A percentile compares a stretch with the other conserved stretches of the same genome.
Conservation (phyloP, 306 rosid genomes). For the Lathyrus aphaca region DNA sequence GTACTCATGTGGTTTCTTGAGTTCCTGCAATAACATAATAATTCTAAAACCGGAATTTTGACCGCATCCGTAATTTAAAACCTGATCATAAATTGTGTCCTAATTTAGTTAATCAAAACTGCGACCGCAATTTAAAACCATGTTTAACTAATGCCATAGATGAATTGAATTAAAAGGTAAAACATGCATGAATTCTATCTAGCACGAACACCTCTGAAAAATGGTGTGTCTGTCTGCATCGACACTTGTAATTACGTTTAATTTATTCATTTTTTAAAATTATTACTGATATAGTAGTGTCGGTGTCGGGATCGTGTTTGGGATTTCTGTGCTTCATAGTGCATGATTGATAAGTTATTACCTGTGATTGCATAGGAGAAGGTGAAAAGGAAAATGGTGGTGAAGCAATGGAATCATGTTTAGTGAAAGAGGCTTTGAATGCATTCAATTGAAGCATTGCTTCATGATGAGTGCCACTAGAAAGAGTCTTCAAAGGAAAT, state of each 20-base stretch:
- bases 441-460: slow-evolving; percentile 47
- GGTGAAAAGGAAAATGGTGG: slow-evolving; percentile 45
- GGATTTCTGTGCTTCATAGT: no score
- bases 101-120: no score
- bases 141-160: neutral
- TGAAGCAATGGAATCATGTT: slow-evolving; percentile 43
- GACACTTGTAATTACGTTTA: no score
- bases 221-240: no score
- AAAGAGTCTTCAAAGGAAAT: slow-evolving; percentile 24
- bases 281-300: no score
- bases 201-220: no score
- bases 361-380: slow-evolving; percentile 43
- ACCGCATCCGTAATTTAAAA: neutral
- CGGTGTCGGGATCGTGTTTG: no score
- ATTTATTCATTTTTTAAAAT: no score
- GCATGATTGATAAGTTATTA: slow-evolving; percentile 16
- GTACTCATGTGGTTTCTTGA: slow-evolving; percentile 49
- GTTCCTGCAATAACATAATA: slow-evolving; percentile 42
- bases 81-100: neutral
- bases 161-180: neutral
- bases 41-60: neutral
- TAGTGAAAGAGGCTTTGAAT: slow-evolving; percentile 49
- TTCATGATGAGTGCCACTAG: slow-evolving; percentile 23
- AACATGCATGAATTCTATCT: no score
- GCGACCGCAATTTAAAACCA: neutral